These are phyloP conservation scores for Saksenaea oblongispora DNA, from an alignment of 371 early-diverging fungal species.

Conservation along the genomic window DNA sequence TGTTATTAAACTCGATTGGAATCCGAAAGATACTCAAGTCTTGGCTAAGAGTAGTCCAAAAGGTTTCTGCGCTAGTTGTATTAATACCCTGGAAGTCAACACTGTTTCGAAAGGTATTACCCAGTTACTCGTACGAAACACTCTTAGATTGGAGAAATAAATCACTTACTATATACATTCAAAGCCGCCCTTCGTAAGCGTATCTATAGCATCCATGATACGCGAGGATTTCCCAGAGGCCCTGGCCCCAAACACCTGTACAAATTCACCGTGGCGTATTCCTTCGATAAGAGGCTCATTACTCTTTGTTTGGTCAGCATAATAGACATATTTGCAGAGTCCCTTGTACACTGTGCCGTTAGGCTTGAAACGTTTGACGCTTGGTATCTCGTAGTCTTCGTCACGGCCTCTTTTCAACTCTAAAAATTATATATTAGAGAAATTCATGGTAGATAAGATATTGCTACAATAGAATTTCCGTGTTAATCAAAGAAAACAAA, in stretches of 20 bases:
- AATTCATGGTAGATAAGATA: neutral
- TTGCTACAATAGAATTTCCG: neutral
- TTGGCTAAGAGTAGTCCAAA: neutral
- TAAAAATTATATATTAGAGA: neutral
- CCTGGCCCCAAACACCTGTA: constrained; percentile 15
- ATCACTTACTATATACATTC: too few species aligned
- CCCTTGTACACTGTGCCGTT: neutral
- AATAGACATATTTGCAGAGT: constrained; percentile 4
- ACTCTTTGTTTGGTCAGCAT: too few species aligned
- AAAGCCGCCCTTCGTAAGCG: constrained; percentile 6
- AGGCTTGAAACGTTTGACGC: neutral
- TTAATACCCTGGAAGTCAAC: neutral
- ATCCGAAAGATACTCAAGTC: neutral
- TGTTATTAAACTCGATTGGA: neutral
- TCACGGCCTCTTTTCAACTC: too few species aligned
- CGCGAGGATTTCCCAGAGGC: constrained; percentile 22
- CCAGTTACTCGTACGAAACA: neutral
- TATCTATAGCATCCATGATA: constrained; percentile 17
- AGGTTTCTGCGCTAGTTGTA: neutral
- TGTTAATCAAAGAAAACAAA: neutral
- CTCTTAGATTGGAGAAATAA: neutral
- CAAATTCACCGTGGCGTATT: constrained; percentile 8
- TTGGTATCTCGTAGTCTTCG: neutral
- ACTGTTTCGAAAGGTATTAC: neutral
- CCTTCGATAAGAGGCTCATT: too few species aligned